Percentiles rank a stretch among this genome's conserved stretches.
phyloP scores from a whole-genome alignment of 2,329 filamentous ascomycete genomes.

The Ascochyta clinopodiicola region DNA sequence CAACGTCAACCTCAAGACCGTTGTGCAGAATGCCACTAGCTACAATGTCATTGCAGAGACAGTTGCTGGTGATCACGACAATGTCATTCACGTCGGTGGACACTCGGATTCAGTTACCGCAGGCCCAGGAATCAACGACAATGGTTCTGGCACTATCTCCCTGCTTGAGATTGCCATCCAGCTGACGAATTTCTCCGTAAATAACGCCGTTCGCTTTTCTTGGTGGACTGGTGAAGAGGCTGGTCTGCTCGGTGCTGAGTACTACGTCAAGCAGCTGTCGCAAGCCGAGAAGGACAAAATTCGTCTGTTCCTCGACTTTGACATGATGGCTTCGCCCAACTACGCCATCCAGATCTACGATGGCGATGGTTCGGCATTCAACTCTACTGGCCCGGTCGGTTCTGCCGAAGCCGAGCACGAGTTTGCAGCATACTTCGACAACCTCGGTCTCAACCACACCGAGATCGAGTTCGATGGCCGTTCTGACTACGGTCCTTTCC shows the following conservation, averaged over 20 bases:
- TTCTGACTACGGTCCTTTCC: slow-evolving; percentile 81
- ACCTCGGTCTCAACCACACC: slow-evolving; percentile 54
- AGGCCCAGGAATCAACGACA: slow-evolving; percentile 78
- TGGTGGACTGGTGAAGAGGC: slow-evolving; percentile 71
- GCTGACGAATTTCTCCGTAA: slow-evolving; percentile 74
- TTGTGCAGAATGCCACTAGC: slow-evolving; percentile 32
- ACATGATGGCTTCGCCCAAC: slow-evolving; percentile 73
- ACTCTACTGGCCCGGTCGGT: slow-evolving; percentile 63
- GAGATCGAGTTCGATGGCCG: slow-evolving; percentile 79
- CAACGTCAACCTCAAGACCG: slow-evolving; percentile 34
- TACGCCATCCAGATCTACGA: slow-evolving; percentile 64
- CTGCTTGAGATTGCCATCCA: slow-evolving; percentile 66
- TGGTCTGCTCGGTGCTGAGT: slow-evolving; percentile 65
- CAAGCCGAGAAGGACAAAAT: slow-evolving; percentile 63
- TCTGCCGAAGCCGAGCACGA: slow-evolving; percentile 72
- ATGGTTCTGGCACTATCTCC: slow-evolving; percentile 71
- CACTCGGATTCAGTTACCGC: slow-evolving; percentile 67
- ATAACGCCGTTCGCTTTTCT: slow-evolving; percentile 69
- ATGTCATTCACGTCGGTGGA: slow-evolving; percentile 63
- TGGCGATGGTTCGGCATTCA: slow-evolving; percentile 63
- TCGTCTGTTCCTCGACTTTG: slow-evolving; percentile 72
- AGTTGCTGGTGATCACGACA: slow-evolving; percentile 63
- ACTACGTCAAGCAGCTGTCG: slow-evolving; percentile 61
- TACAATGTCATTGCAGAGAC: slow-evolving; percentile 67
- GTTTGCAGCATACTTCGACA: slow-evolving; percentile 52